Conservation (phyloP, 345 rosid genomes). For the Melaleuca quinquenervia region DNA sequence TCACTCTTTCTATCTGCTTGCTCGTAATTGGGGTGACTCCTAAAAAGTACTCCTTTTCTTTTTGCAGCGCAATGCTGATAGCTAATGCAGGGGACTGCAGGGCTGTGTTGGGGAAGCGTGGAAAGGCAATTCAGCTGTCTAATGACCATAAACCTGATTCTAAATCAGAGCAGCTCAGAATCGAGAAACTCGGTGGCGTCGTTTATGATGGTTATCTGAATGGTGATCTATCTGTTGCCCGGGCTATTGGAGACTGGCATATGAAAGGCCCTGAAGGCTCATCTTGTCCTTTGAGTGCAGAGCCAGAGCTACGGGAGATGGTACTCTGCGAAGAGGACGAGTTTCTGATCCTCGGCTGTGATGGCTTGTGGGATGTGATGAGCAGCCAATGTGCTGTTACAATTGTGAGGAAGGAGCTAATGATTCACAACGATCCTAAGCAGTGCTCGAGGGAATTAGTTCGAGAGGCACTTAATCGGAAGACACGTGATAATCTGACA, state of each 20-base stretch:
- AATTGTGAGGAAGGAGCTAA: conserved; percentile 12
- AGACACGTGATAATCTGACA: conserved; percentile 13
- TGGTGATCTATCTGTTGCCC: conserved; percentile 16
- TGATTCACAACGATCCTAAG: conserved; percentile 15
- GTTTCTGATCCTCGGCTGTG: conserved; percentile 20
- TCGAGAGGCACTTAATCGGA: conserved; percentile 7
- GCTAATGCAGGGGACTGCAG: conserved; percentile 26
- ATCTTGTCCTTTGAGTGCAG: conserved; percentile 17
- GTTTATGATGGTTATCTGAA: conserved; percentile 21
- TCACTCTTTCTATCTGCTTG: not conserved
- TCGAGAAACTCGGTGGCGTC: conserved; percentile 12
- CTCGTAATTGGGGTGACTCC: not conserved
- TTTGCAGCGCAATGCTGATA: conserved; percentile 15
- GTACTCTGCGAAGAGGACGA: conserved; percentile 17
- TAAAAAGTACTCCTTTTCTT: not conserved
- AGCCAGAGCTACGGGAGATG: conserved; percentile 17
- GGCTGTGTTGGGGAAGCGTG: conserved; percentile 17
- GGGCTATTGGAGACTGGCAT: conserved; percentile 30
- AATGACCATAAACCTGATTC: conserved; percentile 22
- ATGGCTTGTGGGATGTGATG: conserved; percentile 33
- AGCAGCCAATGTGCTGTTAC: conserved; percentile 20
- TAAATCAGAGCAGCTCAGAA: conserved; percentile 1
- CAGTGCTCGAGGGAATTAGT: conserved; percentile 18
- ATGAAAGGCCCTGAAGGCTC: conserved; percentile 15
- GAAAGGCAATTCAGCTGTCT: conserved; percentile 17